These are phyloP conservation scores for Candida nanaspora DNA, from an alignment of 805 yeast species.

Conservation along the genomic window DNA sequence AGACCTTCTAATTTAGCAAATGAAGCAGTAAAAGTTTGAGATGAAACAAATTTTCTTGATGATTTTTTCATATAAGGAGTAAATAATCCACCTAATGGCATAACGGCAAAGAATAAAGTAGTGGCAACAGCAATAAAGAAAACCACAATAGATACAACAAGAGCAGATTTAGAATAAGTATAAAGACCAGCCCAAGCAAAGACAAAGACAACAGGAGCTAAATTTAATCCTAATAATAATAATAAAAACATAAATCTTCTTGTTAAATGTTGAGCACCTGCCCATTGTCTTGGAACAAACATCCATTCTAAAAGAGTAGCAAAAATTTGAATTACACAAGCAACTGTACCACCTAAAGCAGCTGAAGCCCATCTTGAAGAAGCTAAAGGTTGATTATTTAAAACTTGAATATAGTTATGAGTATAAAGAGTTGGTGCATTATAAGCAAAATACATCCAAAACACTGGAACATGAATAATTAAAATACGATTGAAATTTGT, in stretches of 20 bases:
- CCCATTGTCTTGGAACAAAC: slow-evolving; percentile 97
- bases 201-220: slow-evolving; percentile 82
- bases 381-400: slow-evolving; percentile 80
- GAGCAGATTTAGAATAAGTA: slow-evolving; percentile 63
- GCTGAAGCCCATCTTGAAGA: slow-evolving; percentile 90
- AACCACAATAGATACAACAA: slow-evolving; percentile 74
- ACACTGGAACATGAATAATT: slow-evolving; percentile 84
- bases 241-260: slow-evolving; percentile 79
- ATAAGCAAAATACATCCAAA: slow-evolving; percentile 93
- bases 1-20: slow-evolving; percentile 75
- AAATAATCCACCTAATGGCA: slow-evolving; percentile 96
- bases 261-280: slow-evolving; percentile 95
- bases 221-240: slow-evolving; percentile 58
- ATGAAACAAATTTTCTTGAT: slow-evolving; percentile 83
- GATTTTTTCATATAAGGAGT: slow-evolving; percentile 85
- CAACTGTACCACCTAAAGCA: slow-evolving; percentile 89
- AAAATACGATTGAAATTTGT: slow-evolving; percentile 98
- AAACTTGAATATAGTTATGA: slow-evolving; percentile 72
- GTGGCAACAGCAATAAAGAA: slow-evolving; percentile 87
- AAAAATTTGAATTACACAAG: slow-evolving; percentile 67
- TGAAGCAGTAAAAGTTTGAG: slow-evolving; percentile 93
- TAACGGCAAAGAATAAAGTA: slow-evolving; percentile 75
- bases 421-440: slow-evolving; percentile 91
- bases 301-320: slow-evolving; percentile 93
- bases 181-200: slow-evolving; percentile 73